Conservation (phyloP, 2,329 filamentous ascomycete genomes). For the Trichoderma cornu-damae region DNA sequence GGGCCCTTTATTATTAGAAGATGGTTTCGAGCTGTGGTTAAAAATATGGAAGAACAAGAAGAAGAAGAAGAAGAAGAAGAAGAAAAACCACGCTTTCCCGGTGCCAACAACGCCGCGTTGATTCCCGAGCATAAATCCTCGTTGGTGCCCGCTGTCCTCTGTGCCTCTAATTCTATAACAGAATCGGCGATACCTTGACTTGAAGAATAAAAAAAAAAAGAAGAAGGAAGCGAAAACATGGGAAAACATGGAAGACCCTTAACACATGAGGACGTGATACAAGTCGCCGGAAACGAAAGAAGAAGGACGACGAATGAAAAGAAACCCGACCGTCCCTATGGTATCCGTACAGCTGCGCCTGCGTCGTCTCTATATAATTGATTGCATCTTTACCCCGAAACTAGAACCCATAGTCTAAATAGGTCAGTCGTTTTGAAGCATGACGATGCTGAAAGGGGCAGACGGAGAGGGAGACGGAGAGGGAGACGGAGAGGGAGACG, state of each 20-base stretch:
- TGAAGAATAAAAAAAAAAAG: not conserved
- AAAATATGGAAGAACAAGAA: not conserved
- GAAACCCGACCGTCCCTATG: not conserved
- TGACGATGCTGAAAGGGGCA: not conserved
- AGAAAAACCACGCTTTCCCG: not conserved
- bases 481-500: too few species aligned
- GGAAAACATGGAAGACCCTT: slow-evolving; percentile 3
- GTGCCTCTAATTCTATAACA: slow-evolving; percentile 12
- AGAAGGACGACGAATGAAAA: not conserved
- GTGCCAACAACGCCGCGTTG: slow-evolving; percentile 6
- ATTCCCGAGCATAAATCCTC: not conserved
- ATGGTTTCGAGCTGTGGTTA: not conserved
- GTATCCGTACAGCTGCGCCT: slow-evolving; percentile 9
- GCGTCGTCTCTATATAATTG: slow-evolving; percentile 9
- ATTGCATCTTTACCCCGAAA: slow-evolving; percentile 31
- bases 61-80: not conserved
- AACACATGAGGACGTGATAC: slow-evolving; percentile 7
- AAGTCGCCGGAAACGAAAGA: not conserved
- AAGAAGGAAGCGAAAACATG: not conserved
- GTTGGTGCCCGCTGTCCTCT: not conserved
- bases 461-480: not conserved
- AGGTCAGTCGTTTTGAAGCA: not conserved
- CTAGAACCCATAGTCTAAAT: slow-evolving; percentile 37
- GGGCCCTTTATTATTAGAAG: not conserved
- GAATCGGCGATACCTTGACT: not conserved